Evolutionary conservation across 805 yeast species (phyloP).

Genomic region (Millerozyma miso): DNA sequence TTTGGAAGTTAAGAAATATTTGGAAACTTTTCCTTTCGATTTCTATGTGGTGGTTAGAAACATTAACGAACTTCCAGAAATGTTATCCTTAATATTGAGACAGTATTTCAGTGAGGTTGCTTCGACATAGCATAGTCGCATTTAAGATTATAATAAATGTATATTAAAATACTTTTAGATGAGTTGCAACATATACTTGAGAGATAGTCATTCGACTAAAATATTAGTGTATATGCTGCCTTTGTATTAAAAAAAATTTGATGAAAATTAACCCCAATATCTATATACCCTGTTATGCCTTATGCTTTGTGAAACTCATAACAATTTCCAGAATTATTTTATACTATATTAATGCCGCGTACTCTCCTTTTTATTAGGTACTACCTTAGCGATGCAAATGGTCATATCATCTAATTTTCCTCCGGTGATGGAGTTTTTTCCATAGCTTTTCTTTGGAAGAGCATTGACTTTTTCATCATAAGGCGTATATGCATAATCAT

Average conservation of each 20-base stretch:
- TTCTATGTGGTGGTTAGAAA: conserved; percentile 91
- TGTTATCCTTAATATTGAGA: conserved; percentile 82
- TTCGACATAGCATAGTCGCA: conserved; percentile 3
- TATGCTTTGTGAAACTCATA: too few species aligned
- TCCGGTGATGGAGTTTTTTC: conserved; percentile 37
- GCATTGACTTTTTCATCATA: conserved; percentile 48
- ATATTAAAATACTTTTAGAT: too few species aligned
- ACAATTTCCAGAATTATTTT: conserved; percentile 1
- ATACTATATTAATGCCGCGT: not conserved
- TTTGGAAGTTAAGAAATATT: conserved; percentile 74
- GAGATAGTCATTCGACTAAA: too few species aligned
- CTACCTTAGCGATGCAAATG: conserved; percentile 45
- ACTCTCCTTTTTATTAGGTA: conserved; percentile 6
- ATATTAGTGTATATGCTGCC: too few species aligned
- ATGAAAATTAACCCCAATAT: too few species aligned
- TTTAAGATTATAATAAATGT: not conserved
- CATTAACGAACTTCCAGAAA: conserved; percentile 85
- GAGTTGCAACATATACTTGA: too few species aligned
- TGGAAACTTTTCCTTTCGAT: conserved; percentile 95
- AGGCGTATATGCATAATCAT: conserved; percentile 50
- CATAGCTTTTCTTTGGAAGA: conserved; percentile 28
- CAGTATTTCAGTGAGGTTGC: conserved; percentile 79
- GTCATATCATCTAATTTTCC: conserved; percentile 57
- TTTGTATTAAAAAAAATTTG: too few species aligned
- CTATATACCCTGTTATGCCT: too few species aligned